phyloP scores from a whole-genome alignment of 1,284 basidiomycete species.

The Bothia castanella region DNA sequence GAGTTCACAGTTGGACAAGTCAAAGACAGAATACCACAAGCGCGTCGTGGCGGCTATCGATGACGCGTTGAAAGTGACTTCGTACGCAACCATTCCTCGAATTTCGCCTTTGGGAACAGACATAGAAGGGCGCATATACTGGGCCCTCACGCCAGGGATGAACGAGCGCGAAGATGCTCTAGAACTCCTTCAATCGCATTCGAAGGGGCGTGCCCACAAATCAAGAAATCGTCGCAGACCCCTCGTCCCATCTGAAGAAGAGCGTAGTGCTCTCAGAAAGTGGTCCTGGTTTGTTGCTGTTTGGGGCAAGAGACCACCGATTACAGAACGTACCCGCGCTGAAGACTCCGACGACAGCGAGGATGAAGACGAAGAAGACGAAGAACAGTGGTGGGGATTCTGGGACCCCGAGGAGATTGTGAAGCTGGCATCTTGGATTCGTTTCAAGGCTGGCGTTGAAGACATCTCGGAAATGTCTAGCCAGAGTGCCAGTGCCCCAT shows the following conservation, averaged over 20 bases:
- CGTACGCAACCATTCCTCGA: conserved; percentile 39
- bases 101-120: conserved; percentile 50
- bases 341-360: conserved; percentile 25
- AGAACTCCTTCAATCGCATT: conserved; percentile 38
- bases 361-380: conserved; percentile 21
- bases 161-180: conserved; percentile 45
- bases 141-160: conserved; percentile 48
- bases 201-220: conserved; percentile 27
- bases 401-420: conserved; percentile 58
- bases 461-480: conserved; percentile 25
- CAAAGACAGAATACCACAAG: conserved; percentile 24
- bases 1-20: conserved; percentile 26
- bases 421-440: conserved; percentile 64
- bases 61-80: conserved; percentile 33
- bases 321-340: conserved; percentile 21
- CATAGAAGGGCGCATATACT: conserved; percentile 50
- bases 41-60: conserved; percentile 20
- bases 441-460: conserved; percentile 46
- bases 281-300: conserved; percentile 76
- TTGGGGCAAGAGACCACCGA: conserved; percentile 54
- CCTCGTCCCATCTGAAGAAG: conserved; percentile 42
- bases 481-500: not conserved
- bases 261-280: conserved; percentile 45
- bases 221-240: conserved; percentile 38
- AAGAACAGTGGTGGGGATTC: conserved; percentile 69